Percentiles rank a stretch among this genome's conserved stretches.
Evolutionary conservation across 176 grass and related monocot genomes (phyloP).

Genomic region (Lolium perenne): DNA sequence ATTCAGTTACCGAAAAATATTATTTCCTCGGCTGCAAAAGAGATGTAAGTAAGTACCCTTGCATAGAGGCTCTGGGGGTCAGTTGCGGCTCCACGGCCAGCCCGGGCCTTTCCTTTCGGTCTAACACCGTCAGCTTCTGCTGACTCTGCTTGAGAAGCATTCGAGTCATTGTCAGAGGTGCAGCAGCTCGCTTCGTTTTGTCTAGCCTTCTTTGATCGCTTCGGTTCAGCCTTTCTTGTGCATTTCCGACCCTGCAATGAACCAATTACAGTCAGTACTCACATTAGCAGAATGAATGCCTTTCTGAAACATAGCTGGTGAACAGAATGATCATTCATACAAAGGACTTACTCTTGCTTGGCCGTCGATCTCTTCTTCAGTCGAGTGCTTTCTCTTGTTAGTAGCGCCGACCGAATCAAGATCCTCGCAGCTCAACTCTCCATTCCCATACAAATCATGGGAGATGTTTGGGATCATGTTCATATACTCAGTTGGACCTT

Average conservation of each 20-base stretch:
- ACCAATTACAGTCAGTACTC: background rate
- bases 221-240: conserved; percentile 44
- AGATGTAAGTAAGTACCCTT: conserved; percentile 68
- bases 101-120: conserved; percentile 51
- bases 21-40: background rate
- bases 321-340: conserved; percentile 20
- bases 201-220: conserved; percentile 50
- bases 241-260: conserved; percentile 54
- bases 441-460: conserved; percentile 2
- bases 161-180: conserved; percentile 70
- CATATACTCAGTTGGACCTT: conserved; percentile 33
- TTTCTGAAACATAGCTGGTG: background rate
- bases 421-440: conserved; percentile 33
- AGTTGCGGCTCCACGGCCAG: background rate
- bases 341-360: conserved; percentile 47
- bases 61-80: conserved; percentile 81
- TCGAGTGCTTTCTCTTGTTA: conserved; percentile 54
- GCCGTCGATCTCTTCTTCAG: conserved; percentile 39
- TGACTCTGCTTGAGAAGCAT: conserved; percentile 55
- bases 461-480: conserved; percentile 24
- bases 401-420: background rate
- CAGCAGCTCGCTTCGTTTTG: conserved; percentile 44
- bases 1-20: conserved; percentile 18
- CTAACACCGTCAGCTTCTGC: conserved; percentile 30
- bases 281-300: background rate